These are phyloP conservation scores for Anacardium occidentale DNA, from an alignment of 345 rosid species.

Conservation along the genomic window DNA sequence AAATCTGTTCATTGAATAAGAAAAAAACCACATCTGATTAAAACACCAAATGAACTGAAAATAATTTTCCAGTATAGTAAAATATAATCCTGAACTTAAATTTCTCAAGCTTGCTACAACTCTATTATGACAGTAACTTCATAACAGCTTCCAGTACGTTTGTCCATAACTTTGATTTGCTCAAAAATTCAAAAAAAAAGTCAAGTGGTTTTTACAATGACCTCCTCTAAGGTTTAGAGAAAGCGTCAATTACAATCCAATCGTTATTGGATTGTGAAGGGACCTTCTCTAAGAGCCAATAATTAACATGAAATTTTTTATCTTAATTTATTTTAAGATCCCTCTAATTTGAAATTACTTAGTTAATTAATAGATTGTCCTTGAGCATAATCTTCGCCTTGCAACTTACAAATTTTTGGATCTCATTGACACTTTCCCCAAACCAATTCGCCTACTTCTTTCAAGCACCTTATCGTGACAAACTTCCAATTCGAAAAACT, in stretches of 20 bases:
- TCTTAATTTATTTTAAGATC: no score
- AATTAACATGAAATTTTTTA: no score
- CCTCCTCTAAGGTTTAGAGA: no score
- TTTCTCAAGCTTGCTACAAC: background rate
- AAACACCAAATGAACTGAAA: background rate
- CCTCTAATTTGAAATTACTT: no score
- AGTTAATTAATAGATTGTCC: no score
- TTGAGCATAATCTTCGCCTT: no score
- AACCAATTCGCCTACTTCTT: conserved; percentile 3
- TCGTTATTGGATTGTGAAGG: no score
- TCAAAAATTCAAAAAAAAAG: background rate
- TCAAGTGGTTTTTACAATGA: no score
- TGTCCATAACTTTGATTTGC: background rate
- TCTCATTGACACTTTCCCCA: no score
- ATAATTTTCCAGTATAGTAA: background rate
- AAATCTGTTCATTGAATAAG: conserved; percentile 51
- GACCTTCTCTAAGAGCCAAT: no score
- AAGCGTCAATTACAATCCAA: no score
- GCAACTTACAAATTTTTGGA: no score
- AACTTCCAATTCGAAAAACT: background rate
- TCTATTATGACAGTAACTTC: background rate
- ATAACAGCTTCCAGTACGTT: background rate
- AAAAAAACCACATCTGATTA: background rate
- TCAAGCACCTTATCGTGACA: conserved; percentile 25
- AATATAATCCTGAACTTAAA: background rate